Evolutionary conservation across 2,329 filamentous ascomycete genomes (phyloP).

Genomic region (Thielaviopsis euricoi): DNA sequence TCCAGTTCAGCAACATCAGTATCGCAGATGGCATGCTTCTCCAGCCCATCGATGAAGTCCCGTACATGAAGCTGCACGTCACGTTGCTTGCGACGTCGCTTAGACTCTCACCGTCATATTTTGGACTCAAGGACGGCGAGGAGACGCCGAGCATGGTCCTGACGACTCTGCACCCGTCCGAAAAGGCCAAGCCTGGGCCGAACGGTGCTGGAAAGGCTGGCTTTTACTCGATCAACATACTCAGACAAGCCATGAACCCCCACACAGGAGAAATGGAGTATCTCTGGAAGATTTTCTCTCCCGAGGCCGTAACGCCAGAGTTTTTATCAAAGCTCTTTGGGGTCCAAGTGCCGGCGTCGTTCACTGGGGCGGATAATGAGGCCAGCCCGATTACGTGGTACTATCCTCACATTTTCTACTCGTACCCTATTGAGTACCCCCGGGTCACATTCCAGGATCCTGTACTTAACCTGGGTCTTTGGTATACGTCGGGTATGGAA

Average conservation of each 20-base stretch:
- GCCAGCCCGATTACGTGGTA: conserved; percentile 53
- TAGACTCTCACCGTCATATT: conserved; percentile 54
- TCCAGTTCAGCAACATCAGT: conserved; percentile 61
- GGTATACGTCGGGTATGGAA: conserved; percentile 65
- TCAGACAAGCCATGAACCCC: conserved; percentile 48
- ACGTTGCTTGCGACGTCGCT: conserved; percentile 73
- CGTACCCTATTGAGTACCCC: conserved; percentile 74
- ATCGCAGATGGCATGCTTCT: conserved; percentile 51
- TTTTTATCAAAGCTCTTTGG: conserved; percentile 39
- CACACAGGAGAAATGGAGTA: conserved; percentile 35
- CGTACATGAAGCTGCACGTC: conserved; percentile 75
- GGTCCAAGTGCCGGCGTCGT: conserved; percentile 27
- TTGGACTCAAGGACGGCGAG: conserved; percentile 43
- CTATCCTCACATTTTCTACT: conserved; percentile 60
- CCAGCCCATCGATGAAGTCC: conserved; percentile 55
- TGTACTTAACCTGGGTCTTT: conserved; percentile 48
- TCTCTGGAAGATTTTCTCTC: conserved; percentile 50
- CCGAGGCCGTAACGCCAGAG: conserved; percentile 31
- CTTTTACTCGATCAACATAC: conserved; percentile 74
- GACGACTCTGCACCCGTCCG: conserved; percentile 56
- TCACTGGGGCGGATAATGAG: conserved; percentile 20
- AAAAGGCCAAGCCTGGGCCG: conserved; percentile 31
- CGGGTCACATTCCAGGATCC: conserved; percentile 76
- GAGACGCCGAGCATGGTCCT: conserved; percentile 58
- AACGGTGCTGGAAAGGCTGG: conserved; percentile 53